phyloP scores from a whole-genome alignment of 306 rosid species.

The Canavalia gladiata region DNA sequence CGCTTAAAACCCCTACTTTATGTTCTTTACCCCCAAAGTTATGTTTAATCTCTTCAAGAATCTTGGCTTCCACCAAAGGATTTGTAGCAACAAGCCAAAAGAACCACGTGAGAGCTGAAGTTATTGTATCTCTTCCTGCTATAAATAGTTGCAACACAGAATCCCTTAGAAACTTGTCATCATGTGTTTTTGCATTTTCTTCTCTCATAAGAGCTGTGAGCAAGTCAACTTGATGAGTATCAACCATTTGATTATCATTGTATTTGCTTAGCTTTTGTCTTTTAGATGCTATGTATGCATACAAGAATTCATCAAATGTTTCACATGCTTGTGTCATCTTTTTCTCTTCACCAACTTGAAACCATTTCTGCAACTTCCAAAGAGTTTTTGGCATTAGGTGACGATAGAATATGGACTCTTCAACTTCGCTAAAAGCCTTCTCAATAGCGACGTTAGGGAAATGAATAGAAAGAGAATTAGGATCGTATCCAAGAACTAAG shows the following conservation, averaged over 20 bases:
- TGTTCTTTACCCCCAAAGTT: background rate
- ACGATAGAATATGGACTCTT: constrained; percentile 49
- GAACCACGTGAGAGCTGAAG: constrained; percentile 60
- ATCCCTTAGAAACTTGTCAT: constrained; percentile 61
- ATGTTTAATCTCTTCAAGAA: constrained; percentile 54
- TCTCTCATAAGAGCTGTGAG: constrained; percentile 34
- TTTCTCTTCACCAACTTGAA: constrained; percentile 58
- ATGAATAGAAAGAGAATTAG: constrained; percentile 45
- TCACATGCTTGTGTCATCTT: constrained; percentile 45
- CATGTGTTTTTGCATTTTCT: background rate
- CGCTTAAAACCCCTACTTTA: background rate
- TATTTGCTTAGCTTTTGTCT: constrained; percentile 17
- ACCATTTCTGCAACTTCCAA: constrained; percentile 60
- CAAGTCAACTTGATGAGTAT: background rate
- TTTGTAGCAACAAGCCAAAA: constrained; percentile 57
- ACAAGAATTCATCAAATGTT: constrained; percentile 47
- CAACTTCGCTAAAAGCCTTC: constrained; percentile 56
- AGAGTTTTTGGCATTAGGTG: constrained; percentile 38
- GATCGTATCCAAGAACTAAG: constrained; percentile 47
- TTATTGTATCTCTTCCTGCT: constrained; percentile 57
- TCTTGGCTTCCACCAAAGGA: constrained; percentile 55
- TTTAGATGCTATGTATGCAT: constrained; percentile 43
- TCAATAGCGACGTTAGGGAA: constrained; percentile 48
- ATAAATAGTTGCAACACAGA: constrained; percentile 43
- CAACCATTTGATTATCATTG: no score